Percentiles rank a stretch among this genome's conserved stretches.
phyloP scores from a whole-genome alignment of 2,329 filamentous ascomycete species.

The Lasiodiplodia sp. region DNA sequence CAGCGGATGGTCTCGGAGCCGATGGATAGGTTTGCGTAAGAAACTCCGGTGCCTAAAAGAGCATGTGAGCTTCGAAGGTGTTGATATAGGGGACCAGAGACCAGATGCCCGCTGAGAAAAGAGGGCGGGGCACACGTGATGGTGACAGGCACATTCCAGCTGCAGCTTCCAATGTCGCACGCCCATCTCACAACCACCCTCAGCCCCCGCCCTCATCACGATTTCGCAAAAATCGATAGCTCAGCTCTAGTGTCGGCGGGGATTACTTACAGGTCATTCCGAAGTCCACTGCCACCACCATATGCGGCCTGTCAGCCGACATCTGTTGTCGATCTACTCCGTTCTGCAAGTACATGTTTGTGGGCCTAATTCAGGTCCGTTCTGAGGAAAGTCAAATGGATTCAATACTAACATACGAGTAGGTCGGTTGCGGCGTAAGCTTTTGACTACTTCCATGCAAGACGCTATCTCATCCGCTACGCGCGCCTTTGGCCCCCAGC shows the following conservation, averaged over 20 bases:
- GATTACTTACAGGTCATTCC: slow-evolving; percentile 48
- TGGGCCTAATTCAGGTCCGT: neutral
- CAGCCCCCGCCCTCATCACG: neutral
- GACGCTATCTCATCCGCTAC: neutral
- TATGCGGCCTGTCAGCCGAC: slow-evolving; percentile 39
- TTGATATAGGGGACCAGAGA: neutral
- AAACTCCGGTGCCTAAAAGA: slow-evolving; percentile 44
- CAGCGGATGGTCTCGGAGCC: slow-evolving; percentile 43
- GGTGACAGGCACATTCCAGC: neutral
- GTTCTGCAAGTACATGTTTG: neutral
- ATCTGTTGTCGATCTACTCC: slow-evolving; percentile 30
- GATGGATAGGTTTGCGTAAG: slow-evolving; percentile 47
- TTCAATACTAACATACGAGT: neutral
- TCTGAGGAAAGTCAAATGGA: neutral
- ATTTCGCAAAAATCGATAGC: too few species aligned
- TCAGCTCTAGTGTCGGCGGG: neutral
- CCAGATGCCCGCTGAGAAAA: neutral
- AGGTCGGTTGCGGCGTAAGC: neutral
- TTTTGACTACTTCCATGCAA: slow-evolving; percentile 38
- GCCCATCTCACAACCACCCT: neutral
- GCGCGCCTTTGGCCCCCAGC: neutral
- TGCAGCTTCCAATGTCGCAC: slow-evolving; percentile 31
- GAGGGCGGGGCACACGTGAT: neutral
- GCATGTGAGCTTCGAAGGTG: neutral
- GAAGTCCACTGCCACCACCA: slow-evolving; percentile 45